Percentiles rank a stretch among this genome's conserved stretches.
Evolutionary conservation across 306 rosid species (phyloP).

Genomic region (Sophora flavescens): DNA sequence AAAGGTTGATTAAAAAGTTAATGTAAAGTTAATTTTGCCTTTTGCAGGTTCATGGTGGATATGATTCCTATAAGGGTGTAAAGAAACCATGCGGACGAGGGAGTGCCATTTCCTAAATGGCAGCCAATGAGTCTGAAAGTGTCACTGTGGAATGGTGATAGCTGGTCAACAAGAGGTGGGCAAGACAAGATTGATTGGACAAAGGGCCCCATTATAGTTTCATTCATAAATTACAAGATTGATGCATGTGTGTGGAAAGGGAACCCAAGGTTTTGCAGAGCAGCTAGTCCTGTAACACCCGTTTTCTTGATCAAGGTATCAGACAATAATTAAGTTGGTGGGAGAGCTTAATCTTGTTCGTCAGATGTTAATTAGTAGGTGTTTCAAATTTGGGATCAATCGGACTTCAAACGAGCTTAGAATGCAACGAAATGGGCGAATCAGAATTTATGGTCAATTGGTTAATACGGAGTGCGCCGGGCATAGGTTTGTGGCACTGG

Average conservation of each 20-base stretch:
- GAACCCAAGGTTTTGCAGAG: no score
- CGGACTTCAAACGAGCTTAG: no score
- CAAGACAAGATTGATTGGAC: conserved; percentile 87
- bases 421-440: no score
- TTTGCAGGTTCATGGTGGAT: conserved; percentile 84
- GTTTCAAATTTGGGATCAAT: no score
- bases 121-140: conserved; percentile 88
- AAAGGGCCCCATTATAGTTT: conserved; percentile 77
- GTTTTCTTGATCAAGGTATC: no score
- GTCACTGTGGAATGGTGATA: conserved; percentile 84
- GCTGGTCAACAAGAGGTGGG: conserved; percentile 96
- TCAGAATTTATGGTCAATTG: no score
- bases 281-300: conserved; percentile 4
- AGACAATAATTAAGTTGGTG: no score
- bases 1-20: neutral
- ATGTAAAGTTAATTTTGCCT: neutral
- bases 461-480: no score
- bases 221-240: conserved; percentile 67
- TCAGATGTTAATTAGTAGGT: no score
- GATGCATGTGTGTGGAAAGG: no score
- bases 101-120: conserved; percentile 82
- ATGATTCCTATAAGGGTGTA: conserved; percentile 82
- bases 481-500: no score
- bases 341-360: no score
- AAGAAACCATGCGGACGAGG: conserved; percentile 88